A percentile compares a stretch with the other conserved stretches of the same genome.
phyloP scores from a whole-genome alignment of 768 basidiomycete genomes.

The Pulveroboletus sp. region DNA sequence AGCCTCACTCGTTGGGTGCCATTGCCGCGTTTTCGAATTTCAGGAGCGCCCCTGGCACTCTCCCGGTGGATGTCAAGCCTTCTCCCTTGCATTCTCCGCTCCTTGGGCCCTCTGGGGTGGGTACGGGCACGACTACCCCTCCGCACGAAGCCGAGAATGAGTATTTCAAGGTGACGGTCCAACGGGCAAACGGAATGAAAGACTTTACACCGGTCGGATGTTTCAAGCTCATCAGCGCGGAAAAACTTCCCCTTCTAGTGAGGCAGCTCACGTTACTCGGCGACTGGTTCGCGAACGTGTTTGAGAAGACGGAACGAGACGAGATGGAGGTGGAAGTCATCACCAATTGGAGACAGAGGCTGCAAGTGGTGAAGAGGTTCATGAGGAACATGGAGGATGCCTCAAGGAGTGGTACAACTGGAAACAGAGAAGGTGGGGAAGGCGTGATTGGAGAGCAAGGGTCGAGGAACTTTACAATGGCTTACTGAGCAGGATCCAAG shows the following conservation, averaged over 20 bases:
- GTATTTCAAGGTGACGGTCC: constrained; percentile 93
- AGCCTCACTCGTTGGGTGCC: constrained; percentile 84
- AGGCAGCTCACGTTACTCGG: constrained; percentile 84
- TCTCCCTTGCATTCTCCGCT: constrained; percentile 20
- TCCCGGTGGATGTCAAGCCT: constrained; percentile 12
- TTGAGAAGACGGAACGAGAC: constrained; percentile 68
- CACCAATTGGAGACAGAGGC: constrained; percentile 84
- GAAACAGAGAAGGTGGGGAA: constrained; percentile 27
- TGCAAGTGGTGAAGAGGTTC: constrained; percentile 79
- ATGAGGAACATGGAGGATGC: constrained; percentile 23
- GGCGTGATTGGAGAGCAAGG: constrained; percentile 51
- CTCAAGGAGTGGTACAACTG: constrained; percentile 13
- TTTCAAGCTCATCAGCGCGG: constrained; percentile 92
- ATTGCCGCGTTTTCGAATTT: constrained; percentile 83
- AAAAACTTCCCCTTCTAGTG: constrained; percentile 81
- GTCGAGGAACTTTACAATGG: constrained; percentile 57
- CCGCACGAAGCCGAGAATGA: constrained; percentile 76
- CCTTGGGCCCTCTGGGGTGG: constrained; percentile 8
- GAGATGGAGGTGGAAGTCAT: constrained; percentile 72
- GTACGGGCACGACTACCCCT: constrained; percentile 8
- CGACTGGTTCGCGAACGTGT: constrained; percentile 89
- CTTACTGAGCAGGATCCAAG: constrained; percentile 33
- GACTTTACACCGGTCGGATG: constrained; percentile 91
- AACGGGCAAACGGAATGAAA: constrained; percentile 85
- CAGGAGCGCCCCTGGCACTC: constrained; percentile 10